Percentiles rank a stretch among this genome's conserved stretches.
Conservation (phyloP, 169 alveolate species). For the Plasmodium malariae region DNA sequence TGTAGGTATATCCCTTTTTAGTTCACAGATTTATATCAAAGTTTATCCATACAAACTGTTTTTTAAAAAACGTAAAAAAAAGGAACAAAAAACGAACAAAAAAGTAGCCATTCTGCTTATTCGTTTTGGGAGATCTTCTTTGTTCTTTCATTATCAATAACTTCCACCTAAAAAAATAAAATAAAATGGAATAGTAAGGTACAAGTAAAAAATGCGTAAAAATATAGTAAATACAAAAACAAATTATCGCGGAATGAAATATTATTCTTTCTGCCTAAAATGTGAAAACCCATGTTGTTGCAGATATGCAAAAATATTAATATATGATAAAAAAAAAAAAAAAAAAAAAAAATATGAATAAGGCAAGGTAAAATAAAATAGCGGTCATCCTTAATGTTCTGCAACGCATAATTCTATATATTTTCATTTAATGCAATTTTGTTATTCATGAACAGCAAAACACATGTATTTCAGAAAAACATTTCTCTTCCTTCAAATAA, state of each 20-base stretch:
- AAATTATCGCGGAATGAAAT: too few species aligned
- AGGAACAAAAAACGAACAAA: background rate
- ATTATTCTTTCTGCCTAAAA: too few species aligned
- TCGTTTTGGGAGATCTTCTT: slow-evolving; percentile 53
- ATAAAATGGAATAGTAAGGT: background rate
- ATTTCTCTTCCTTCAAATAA: background rate
- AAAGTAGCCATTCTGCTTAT: slow-evolving; percentile 4
- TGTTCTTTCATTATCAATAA: slow-evolving; percentile 64
- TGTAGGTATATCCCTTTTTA: background rate
- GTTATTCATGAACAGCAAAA: background rate
- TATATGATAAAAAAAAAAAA: background rate
- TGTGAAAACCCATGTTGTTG: background rate
- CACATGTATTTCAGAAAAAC: background rate
- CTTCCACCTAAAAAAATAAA: slow-evolving; percentile 51
- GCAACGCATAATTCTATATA: background rate
- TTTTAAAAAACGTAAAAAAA: slow-evolving; percentile 54
- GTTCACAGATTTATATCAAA: background rate
- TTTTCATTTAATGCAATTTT: background rate
- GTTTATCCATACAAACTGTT: background rate
- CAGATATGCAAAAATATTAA: background rate
- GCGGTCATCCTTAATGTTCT: background rate
- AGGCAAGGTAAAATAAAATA: too few species aligned
- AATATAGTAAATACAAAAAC: too few species aligned
- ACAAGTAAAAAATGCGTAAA: too few species aligned
- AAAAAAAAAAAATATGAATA: background rate